phyloP scores from a whole-genome alignment of 2,329 filamentous ascomycete genomes.

The Pseudogymnoascus sp. region DNA sequence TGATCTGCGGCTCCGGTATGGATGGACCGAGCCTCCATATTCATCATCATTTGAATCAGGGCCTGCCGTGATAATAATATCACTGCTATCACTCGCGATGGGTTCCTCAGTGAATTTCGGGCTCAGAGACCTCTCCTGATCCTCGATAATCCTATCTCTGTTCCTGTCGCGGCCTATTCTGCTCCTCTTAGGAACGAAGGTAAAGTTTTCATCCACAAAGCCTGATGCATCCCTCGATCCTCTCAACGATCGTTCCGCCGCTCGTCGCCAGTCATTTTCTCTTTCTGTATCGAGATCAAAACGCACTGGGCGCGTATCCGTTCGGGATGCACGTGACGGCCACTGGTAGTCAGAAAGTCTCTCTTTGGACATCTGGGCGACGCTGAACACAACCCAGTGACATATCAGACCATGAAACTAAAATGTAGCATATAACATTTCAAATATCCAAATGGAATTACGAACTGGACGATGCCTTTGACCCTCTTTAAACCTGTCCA shows the following conservation, averaged over 20 bases:
- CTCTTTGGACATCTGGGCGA: background rate
- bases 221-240: background rate
- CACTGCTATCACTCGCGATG: slow-evolving; percentile 2
- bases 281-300: slow-evolving; percentile 3
- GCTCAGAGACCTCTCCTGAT: background rate
- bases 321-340: background rate
- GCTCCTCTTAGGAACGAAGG: background rate
- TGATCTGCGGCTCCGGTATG: background rate
- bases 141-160: background rate
- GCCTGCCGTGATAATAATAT: slow-evolving; percentile 5
- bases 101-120: background rate
- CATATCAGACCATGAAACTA: background rate
- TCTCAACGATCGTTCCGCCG: background rate
- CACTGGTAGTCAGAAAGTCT: background rate
- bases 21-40: background rate
- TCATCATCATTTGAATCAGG: slow-evolving; percentile 4
- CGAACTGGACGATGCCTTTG: background rate
- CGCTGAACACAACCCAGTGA: background rate
- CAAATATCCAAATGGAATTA: background rate
- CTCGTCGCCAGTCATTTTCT: slow-evolving; percentile 1
- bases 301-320: background rate
- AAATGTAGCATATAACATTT: background rate
- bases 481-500: background rate
- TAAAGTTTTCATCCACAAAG: background rate
- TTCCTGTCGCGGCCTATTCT: background rate